Evolutionary conservation across 768 basidiomycete species (phyloP).

Genomic region (Russula virescens): DNA sequence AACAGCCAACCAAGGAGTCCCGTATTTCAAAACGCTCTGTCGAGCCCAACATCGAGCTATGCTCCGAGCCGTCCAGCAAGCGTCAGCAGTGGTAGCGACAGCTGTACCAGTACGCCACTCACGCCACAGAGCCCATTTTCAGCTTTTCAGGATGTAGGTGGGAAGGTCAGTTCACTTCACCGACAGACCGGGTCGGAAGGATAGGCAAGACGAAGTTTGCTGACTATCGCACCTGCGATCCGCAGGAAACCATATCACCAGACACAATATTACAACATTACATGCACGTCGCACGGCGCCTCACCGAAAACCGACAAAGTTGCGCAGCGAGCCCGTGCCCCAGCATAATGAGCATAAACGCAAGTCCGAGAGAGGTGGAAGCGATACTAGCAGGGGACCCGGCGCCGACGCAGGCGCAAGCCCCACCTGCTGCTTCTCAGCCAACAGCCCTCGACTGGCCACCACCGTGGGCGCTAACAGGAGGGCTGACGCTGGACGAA

Average conservation of each 20-base stretch:
- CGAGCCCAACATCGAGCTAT: background rate
- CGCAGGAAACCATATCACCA: background rate
- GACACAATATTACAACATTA: constrained; percentile 1
- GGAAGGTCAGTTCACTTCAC: background rate
- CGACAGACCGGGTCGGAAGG: too few species aligned
- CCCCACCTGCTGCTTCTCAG: background rate
- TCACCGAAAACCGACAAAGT: background rate
- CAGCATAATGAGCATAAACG: background rate
- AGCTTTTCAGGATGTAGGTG: too few species aligned
- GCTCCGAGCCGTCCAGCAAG: background rate
- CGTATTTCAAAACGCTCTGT: background rate
- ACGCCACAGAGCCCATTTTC: background rate
- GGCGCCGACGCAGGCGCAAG: background rate
- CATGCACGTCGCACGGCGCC: background rate
- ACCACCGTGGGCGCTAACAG: background rate
- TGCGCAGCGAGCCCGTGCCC: background rate
- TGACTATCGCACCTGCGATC: background rate
- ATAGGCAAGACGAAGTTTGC: too few species aligned
- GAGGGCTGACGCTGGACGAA: constrained; percentile 6
- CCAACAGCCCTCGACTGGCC: background rate
- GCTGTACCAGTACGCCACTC: background rate
- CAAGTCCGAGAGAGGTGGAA: background rate
- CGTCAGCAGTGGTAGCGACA: background rate
- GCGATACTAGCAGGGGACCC: background rate
- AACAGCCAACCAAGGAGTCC: background rate